Conservation (phyloP, 2,329 filamentous ascomycete genomes). For the Penicillium aurantiogriseum region DNA sequence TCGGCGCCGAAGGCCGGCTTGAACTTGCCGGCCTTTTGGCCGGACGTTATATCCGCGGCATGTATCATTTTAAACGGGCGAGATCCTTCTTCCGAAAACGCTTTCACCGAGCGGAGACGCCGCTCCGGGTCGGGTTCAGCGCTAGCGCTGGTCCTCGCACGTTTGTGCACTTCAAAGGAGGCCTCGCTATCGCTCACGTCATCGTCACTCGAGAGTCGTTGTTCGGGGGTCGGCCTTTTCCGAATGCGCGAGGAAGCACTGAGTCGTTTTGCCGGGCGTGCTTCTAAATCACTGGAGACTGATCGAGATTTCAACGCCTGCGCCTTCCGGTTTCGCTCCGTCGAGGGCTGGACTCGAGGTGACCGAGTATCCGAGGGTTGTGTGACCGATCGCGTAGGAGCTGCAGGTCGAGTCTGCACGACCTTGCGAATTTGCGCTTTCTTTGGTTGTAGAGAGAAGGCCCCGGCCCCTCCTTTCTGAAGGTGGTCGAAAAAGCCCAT, state of each 20-base stretch:
- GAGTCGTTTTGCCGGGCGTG: constrained; percentile 31
- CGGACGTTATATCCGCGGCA: constrained; percentile 48
- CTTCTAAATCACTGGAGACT: constrained; percentile 31
- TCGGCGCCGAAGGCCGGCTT: constrained; percentile 51
- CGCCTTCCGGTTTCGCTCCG: constrained; percentile 25
- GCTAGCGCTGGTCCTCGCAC: constrained; percentile 40
- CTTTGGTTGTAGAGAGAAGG: constrained; percentile 42
- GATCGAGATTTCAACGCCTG: constrained; percentile 29
- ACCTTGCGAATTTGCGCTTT: constrained; percentile 45
- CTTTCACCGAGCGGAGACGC: constrained; percentile 44
- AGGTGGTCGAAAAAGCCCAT: constrained; percentile 49
- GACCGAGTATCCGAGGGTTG: constrained; percentile 24
- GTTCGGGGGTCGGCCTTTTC: constrained; percentile 41
- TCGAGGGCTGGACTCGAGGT: constrained; percentile 17
- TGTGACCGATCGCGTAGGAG: constrained; percentile 30
- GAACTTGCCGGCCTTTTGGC: constrained; percentile 49
- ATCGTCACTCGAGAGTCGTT: constrained; percentile 42
- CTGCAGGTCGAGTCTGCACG: constrained; percentile 36
- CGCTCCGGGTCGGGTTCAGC: constrained; percentile 47
- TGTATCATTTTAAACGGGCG: constrained; percentile 48
- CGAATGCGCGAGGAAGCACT: constrained; percentile 33
- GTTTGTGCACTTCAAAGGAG: constrained; percentile 45
- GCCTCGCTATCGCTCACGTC: constrained; percentile 44
- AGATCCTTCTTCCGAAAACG: constrained; percentile 44
- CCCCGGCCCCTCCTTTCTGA: constrained; percentile 44